Evolutionary conservation across 768 basidiomycete genomes (phyloP), one percentile per base, ranked within the genome.

Genomic region (Suillus weaverae): DNA sequence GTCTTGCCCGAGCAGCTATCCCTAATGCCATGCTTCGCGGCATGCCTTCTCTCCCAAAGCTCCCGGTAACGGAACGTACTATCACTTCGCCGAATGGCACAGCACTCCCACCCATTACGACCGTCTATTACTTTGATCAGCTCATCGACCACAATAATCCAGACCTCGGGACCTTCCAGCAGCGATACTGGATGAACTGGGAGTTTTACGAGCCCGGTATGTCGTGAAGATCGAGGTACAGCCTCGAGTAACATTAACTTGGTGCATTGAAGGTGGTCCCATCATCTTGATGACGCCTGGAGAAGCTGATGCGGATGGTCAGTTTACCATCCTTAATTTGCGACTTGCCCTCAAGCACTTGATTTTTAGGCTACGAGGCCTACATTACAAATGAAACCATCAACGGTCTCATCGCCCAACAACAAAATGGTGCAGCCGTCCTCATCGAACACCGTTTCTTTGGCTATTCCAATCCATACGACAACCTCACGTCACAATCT

Each of bases 381-480:
- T 90, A 89, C 69, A 79, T 89, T 57, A 88, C 87, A 18, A 90
- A 91, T 69, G 63, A 35, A 14, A 88, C 87, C 4, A 84, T 91
- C 67, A 86, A 83, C 64, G 90, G 89, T 18, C 78, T 81, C 60
- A 85, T 90, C 64, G 87, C 89, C 8, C 85, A 89, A 71, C 85
- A 87, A 72, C 80, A 89, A 63, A 84, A 83, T 38, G 90, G 86
- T 30, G 85, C 85, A 20, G 81, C 84, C 9, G 77, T 91, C 67
- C 78, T 90, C 35, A 65, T 91, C 35, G 90, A 92, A 69, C 90
- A 92, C 70, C 83, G 91, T 26, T 92, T 88, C 80, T 92, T 86
- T 66, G 90, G 90, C 22, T 74, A 84, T 20, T 91, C 89, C 64
- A 92, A 90, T 72, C 90, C 90, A 5, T 82, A 81, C 57, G 78